Conservation (phyloP, 306 rosid species). For the Purshia tridentata region DNA sequence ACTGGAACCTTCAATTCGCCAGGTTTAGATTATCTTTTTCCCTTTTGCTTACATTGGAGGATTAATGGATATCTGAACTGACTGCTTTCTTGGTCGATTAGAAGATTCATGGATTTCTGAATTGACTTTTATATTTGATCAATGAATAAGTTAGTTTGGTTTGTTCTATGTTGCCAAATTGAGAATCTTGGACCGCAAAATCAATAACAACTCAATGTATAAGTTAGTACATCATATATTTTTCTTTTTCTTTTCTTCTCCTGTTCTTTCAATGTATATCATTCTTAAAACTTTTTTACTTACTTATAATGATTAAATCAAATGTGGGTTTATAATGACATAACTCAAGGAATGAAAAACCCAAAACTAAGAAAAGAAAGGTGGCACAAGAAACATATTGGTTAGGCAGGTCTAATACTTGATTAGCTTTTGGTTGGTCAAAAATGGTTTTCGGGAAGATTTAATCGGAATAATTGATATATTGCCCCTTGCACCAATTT, state of each 20-base stretch:
- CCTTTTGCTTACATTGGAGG: neutral
- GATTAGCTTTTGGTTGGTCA: neutral
- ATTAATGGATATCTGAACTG: neutral
- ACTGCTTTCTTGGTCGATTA: neutral
- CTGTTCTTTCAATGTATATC: neutral
- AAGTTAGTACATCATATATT: too few relatives aligned
- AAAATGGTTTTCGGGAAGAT: neutral
- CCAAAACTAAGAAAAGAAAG: neutral
- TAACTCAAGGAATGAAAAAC: neutral
- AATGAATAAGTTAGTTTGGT: neutral
- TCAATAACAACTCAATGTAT: neutral
- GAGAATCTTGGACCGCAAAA: neutral
- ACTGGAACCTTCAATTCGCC: conserved; percentile 96
- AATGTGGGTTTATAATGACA: neutral
- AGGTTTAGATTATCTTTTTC: conserved; percentile 44
- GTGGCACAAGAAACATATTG: neutral
- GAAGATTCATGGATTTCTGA: neutral
- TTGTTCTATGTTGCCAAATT: neutral
- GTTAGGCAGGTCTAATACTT: neutral
- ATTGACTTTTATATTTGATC: neutral
- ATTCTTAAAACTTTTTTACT: neutral
- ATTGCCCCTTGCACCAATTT: neutral
- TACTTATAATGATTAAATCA: neutral
- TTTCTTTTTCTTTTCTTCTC: too few relatives aligned
- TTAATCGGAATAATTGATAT: neutral